phyloP scores from a whole-genome alignment of 2,329 filamentous ascomycete genomes.

The Teratosphaeria nubilosa region DNA sequence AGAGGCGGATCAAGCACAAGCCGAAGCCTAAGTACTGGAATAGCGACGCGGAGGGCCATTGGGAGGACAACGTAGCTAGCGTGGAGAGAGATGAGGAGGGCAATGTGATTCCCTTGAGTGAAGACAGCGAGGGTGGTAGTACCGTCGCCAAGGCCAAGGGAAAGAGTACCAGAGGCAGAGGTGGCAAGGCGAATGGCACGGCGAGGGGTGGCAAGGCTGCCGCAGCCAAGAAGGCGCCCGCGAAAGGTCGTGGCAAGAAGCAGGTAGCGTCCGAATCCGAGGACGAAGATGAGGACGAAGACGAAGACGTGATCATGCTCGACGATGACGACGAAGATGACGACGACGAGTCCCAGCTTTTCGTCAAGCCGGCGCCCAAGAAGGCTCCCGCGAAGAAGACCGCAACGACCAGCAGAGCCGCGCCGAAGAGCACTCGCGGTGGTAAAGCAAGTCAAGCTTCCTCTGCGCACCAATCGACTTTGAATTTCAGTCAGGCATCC shows the following conservation, averaged over 20 bases:
- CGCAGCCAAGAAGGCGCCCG: constrained; percentile 27
- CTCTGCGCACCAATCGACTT: not conserved
- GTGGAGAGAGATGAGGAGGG: constrained; percentile 43
- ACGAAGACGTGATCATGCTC: constrained; percentile 33
- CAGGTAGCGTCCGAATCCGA: constrained; percentile 30
- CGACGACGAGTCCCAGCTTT: constrained; percentile 32
- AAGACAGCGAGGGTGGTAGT: constrained; percentile 30
- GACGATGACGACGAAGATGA: constrained; percentile 34
- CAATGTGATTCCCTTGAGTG: constrained; percentile 15
- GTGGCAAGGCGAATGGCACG: constrained; percentile 33
- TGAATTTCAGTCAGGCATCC: constrained; percentile 9
- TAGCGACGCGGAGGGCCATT: constrained; percentile 75
- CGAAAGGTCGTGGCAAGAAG: constrained; percentile 32
- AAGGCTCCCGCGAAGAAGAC: constrained; percentile 6
- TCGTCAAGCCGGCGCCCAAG: constrained; percentile 23
- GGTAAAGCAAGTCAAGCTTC: constrained; percentile 12
- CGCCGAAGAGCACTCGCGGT: not conserved
- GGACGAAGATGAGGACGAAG: constrained; percentile 30
- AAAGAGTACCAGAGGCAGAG: constrained; percentile 36
- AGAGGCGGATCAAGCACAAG: constrained; percentile 36
- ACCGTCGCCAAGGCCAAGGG: constrained; percentile 26
- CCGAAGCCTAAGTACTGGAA: constrained; percentile 77
- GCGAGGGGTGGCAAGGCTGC: constrained; percentile 27
- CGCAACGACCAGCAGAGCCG: not conserved
- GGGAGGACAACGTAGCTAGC: constrained; percentile 69